Percentiles rank a stretch among this genome's conserved stretches.
These are phyloP conservation scores for Boletus fagicola DNA, from an alignment of 768 basidiomycete species.

Conservation along the genomic window DNA sequence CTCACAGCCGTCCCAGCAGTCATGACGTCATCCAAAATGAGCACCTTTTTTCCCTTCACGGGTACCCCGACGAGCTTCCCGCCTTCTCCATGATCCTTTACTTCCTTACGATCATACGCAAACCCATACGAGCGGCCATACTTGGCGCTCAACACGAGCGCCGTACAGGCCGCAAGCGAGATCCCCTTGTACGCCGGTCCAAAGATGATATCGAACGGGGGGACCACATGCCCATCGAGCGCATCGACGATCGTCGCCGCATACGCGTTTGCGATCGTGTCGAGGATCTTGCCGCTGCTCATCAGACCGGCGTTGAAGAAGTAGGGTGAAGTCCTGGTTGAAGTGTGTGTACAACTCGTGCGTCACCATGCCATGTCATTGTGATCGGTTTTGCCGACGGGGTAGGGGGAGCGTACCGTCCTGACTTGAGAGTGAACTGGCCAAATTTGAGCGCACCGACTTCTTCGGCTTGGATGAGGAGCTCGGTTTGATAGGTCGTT, in stretches of 20 bases:
- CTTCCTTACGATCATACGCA: constrained; percentile 93
- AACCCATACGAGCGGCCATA: constrained; percentile 71
- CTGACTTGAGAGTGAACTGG: constrained; percentile 90
- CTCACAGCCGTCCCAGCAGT: constrained; percentile 89
- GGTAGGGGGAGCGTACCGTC: constrained; percentile 59
- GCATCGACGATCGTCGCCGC: constrained; percentile 72
- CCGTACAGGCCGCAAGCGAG: constrained; percentile 82
- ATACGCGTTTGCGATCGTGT: constrained; percentile 76
- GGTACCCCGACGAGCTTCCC: constrained; percentile 85
- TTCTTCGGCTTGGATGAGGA: constrained; percentile 67
- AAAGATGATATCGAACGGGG: constrained; percentile 79
- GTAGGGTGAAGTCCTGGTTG: constrained; percentile 79
- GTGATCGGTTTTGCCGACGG: neutral
- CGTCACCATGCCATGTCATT: neutral
- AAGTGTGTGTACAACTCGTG: neutral
- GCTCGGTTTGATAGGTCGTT: constrained; percentile 54
- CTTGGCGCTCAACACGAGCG: constrained; percentile 67
- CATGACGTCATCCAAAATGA: constrained; percentile 96
- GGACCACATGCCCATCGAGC: constrained; percentile 29
- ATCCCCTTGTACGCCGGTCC: constrained; percentile 99
- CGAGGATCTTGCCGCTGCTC: constrained; percentile 77
- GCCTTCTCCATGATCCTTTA: constrained; percentile 95
- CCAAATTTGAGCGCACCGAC: constrained; percentile 86
- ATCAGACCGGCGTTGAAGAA: constrained; percentile 96
- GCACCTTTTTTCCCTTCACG: constrained; percentile 75